Evolutionary conservation across 2,329 filamentous ascomycete genomes (phyloP), one percentile per base, ranked within the genome.

Genomic region (Ceratocystis papillata): DNA sequence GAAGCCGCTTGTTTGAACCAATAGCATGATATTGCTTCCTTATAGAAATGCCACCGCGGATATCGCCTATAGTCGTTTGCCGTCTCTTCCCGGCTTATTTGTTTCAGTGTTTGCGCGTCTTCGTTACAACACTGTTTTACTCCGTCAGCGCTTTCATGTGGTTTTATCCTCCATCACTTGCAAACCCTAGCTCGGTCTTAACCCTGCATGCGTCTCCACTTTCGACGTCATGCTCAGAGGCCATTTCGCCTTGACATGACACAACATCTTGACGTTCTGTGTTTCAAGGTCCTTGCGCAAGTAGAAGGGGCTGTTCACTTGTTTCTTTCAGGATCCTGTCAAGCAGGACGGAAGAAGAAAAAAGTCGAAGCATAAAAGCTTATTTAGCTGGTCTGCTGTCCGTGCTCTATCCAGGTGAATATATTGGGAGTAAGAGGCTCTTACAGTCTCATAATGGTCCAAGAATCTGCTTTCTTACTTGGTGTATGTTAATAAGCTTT

Each of bases 1-100:
- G 76, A 78, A 81, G 17, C 78, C 81, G 0, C 72, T 86, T 20
- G 80, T 84, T 3, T 86, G 72, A 75, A 45, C n/a, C 7, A n/a
- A 30, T 10, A 4, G 28, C 30, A 37, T 37, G 15, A 5, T n/a
- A 17, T 22, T 65, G 45, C 59, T 53, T 60, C 8, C 61, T 67
- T 60, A 7, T 30, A 62, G 6, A 46, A 62, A 25, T 30, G 28
- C 28, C n/a, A 7, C n/a, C 25, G n/a, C 30, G 25, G 3, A 37
- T 8, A 17, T n/a, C 28, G 33, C 33, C 33, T 1, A 12, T n/a
- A 12, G 15, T n/a, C 5, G 17, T 30, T 33, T 30, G 25, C 28
- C 15, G 15, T 44, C 20, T 57, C 61, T 22, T 17, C 20, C 10
- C 25, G 28, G 17, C 5, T n/a, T 17, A 59, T 33, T 30, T 59